Conservation (phyloP, 306 rosid genomes). For the Dalbergia cochinchinensis region DNA sequence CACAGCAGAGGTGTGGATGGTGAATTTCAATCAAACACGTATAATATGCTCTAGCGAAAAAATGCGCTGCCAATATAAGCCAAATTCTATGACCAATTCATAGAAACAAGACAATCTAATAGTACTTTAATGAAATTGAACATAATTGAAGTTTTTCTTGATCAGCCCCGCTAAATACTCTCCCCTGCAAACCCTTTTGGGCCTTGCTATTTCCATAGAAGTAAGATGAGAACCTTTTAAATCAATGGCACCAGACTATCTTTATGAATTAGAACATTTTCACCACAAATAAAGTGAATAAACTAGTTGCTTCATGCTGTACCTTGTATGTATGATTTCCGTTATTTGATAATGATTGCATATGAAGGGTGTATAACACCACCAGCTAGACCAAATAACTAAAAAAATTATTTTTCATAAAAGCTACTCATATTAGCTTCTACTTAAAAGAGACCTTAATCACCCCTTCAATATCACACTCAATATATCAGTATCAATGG, state of each 20-base stretch:
- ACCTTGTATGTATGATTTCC: background rate
- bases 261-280: background rate
- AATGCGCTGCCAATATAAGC: background rate
- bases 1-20: constrained; percentile 11
- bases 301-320: constrained; percentile 11
- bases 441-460: background rate
- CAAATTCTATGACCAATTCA: background rate
- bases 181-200: constrained; percentile 9
- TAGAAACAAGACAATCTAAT: constrained; percentile 13
- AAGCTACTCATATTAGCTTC: too few species aligned
- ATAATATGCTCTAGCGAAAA: background rate
- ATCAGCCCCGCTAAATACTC: background rate
- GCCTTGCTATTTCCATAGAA: background rate
- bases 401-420: too few species aligned
- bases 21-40: background rate
- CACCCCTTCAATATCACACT: constrained; percentile 2
- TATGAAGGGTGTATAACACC: constrained; percentile 8
- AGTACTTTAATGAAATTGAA: background rate
- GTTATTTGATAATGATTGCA: background rate
- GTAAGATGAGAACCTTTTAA: too few species aligned
- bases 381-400: constrained; percentile 6
- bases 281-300: background rate
- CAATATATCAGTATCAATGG: constrained; percentile 10
- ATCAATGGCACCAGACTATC: background rate
- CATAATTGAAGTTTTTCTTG: background rate